Evolutionary conservation across 441 rosid genomes (phyloP), one percentile per base, ranked within the genome.

Genomic region (Erodium moschatum): DNA sequence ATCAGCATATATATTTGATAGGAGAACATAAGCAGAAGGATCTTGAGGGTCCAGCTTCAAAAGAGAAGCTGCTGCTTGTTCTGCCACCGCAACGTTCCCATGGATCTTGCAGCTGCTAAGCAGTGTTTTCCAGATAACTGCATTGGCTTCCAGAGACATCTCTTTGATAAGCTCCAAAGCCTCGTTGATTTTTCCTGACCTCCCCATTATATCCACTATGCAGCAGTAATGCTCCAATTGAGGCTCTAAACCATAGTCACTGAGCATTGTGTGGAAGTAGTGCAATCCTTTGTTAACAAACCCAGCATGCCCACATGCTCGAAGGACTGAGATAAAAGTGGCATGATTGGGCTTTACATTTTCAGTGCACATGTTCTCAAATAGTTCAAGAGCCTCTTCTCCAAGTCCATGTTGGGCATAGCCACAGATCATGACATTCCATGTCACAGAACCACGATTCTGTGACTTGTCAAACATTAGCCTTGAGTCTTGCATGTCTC

Each of bases 401-500:
- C 90, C 96, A n/a, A 70, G 89, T 21, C 98, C 98, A 69, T 90
- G 97, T 40, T 93, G 87, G 29, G 97, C 86, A 70, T 82, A 93
- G 42, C 95, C 93, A 35, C 90, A 84, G 67, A 93, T 86, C 96
- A 93, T 84, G 67, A 91, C 89, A 64, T 91, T 93, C 98, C 97
- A 90, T 52, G 96, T 89, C 74, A 89, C 95, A 50, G 85, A 89
- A 68, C 91, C 97, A 72, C 85, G 79, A 15, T 77, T 74, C 60
- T 66, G 76, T 10, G 97, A 76, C 82, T 82, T 90, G 63, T 87
- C 90, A 71, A 90, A 93, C 77, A 84, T 81, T 33, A 84, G 73
- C 65, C 63, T 68, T 7, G 92, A 89, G 83, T 93, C 95, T 68
- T 80, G 74, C 81, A 90, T 78, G 74, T 86, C 83, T 80, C 98